Evolutionary conservation across 1,284 basidiomycete genomes (phyloP), one percentile per base, ranked within the genome.

Genomic region (Paramarasmius palmivorus): DNA sequence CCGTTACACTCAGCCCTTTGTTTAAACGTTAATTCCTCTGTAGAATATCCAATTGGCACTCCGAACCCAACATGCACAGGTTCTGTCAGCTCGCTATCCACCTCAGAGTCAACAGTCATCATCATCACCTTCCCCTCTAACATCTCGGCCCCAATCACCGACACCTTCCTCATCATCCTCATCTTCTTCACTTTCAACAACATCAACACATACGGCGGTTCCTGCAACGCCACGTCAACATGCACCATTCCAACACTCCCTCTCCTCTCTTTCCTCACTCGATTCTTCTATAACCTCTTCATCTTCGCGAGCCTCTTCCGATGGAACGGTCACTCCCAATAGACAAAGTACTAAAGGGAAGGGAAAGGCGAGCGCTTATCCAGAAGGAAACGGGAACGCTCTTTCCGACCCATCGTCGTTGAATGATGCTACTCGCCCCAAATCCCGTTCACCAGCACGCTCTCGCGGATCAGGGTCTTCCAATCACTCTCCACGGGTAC

Each of bases 121-220:
- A 22, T 65, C 38, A 34, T 53, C 55, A 15, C 40, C n/a, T n/a
- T n/a, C n/a, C n/a, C n/a, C 55, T 5, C 37, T 52, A 2, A 49
- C 56, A 20, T 39, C 51, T 4, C 29, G 52, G 37, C 8, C 72
- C 5, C 71, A 65, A 49, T 83, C 79, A 2, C 82, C 78, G 10
- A 68, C 78, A 15, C 76, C 74, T 10, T 79, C 77, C 9, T 60
- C 63, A 29, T 75, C 76, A 0, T 76, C 75, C 0, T 81, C 81
- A 0, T 83, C 81, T 0, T 84, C 82, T 0, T 78, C n/a, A 81
- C 83, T 5, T 80, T 81, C 50, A 78, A 81, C 57, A 83, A 83
- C 6, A 68, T 79, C 10, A 74, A 83, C 22, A 79, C 84, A 57
- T 47, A 71, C 69, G 7, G 67, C 67, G 7, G 69, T 67, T 20